Percentiles rank a stretch among this genome's conserved stretches.
Conservation (phyloP, 73 alveolate species). For the Paramecium sonneborni region DNA sequence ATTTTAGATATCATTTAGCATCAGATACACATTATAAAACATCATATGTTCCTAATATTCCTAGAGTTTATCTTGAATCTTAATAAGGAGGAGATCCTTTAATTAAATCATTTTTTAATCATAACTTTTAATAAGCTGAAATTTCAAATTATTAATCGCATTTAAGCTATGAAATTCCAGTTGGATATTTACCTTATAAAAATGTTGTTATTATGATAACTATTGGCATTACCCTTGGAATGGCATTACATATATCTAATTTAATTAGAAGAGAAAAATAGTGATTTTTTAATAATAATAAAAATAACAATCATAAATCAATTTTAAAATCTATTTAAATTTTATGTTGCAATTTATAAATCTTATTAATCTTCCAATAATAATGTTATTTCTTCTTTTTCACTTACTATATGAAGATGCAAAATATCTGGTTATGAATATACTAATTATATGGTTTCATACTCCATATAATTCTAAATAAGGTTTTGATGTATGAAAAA, state of each 20-base stretch:
- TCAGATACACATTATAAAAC: background rate
- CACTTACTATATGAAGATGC: background rate
- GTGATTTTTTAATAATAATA: background rate
- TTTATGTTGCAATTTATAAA: background rate
- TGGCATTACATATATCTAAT: background rate
- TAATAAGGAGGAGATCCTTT: background rate
- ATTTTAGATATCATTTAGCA: slow-evolving; percentile 45
- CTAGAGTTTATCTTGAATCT: background rate
- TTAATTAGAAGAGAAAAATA: background rate
- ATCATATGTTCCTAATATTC: background rate
- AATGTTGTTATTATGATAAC: slow-evolving; percentile 3
- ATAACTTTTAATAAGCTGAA: background rate
- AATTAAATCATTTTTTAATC: background rate
- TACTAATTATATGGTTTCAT: background rate
- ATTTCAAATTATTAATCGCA: too few species aligned
- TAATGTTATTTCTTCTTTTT: background rate
- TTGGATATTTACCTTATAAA: slow-evolving; percentile 23
- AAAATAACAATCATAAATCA: background rate
- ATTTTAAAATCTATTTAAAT: background rate
- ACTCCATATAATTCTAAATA: background rate
- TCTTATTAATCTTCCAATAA: background rate
- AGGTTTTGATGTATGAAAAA: background rate
- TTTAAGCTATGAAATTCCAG: slow-evolving; percentile 2
- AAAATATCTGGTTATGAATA: background rate
- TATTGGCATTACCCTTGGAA: too few species aligned